A percentile compares a stretch with the other conserved stretches of the same genome.
These are phyloP conservation scores for Anethum foeniculum DNA, from an alignment of 140 eudicot species.

Conservation along the genomic window DNA sequence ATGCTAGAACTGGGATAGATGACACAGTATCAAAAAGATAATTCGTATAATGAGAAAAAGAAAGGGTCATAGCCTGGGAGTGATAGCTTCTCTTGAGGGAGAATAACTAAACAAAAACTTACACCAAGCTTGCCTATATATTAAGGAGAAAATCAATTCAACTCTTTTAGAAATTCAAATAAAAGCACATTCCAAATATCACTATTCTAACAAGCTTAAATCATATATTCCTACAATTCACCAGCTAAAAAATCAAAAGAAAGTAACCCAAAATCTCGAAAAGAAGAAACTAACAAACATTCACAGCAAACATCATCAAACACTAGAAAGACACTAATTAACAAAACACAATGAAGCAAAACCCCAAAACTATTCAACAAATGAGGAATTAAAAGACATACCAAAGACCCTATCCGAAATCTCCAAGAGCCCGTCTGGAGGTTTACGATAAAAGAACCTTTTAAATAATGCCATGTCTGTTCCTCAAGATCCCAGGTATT, in stretches of 20 bases:
- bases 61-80: neutral
- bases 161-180: neutral
- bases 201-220: neutral
- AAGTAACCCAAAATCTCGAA: neutral
- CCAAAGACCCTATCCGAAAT: conserved; percentile 73
- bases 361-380: neutral
- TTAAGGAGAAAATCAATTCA: neutral
- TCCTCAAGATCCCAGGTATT: conserved; percentile 1
- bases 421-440: conserved; percentile 88
- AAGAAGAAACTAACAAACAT: neutral
- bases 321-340: neutral
- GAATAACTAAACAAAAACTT: neutral
- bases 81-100: neutral
- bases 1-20: neutral
- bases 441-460: conserved; percentile 58
- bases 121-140: neutral
- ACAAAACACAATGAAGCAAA: neutral
- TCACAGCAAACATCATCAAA: neutral
- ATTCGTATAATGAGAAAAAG: neutral
- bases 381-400: conserved; percentile 19
- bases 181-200: neutral
- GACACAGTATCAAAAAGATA: neutral
- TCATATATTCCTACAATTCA: neutral
- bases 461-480: conserved; percentile 62
- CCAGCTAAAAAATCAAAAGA: neutral